phyloP scores from a whole-genome alignment of 1,139 yeast genomes.

The Nakaseomyces uthaithaninus region DNA sequence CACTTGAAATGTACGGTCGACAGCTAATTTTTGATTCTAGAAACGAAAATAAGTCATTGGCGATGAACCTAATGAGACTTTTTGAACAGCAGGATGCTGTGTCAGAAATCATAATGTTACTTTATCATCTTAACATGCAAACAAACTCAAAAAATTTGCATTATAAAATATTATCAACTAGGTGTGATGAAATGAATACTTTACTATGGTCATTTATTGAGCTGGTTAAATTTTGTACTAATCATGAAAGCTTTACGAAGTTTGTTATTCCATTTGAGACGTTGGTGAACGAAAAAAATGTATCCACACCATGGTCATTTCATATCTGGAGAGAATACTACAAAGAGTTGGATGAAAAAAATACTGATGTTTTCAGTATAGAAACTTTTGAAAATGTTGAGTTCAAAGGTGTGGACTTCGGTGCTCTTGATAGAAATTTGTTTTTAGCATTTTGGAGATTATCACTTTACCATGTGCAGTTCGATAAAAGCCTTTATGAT shows the following conservation, averaged over 20 bases:
- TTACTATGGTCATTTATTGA: slow-evolving; percentile 60
- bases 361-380: slow-evolving; percentile 23
- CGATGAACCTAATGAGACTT: slow-evolving; percentile 43
- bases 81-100: slow-evolving; percentile 42
- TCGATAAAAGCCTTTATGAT: slow-evolving; percentile 44
- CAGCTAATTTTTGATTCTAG: slow-evolving; percentile 58
- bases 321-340: slow-evolving; percentile 57
- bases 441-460: slow-evolving; percentile 68
- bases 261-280: slow-evolving; percentile 41
- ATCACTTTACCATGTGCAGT: slow-evolving; percentile 65
- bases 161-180: slow-evolving; percentile 62
- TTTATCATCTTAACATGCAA: slow-evolving; percentile 46
- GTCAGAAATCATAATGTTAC: slow-evolving; percentile 57
- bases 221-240: slow-evolving; percentile 46
- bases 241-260: slow-evolving; percentile 33
- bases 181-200: slow-evolving; percentile 62
- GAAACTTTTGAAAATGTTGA: slow-evolving; percentile 16
- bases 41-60: slow-evolving; percentile 42
- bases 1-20: slow-evolving; percentile 50
- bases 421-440: slow-evolving; percentile 38
- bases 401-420: slow-evolving; percentile 33
- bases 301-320: slow-evolving; percentile 64
- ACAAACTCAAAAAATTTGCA: slow-evolving; percentile 42
- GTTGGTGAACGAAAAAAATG: slow-evolving; percentile 42
- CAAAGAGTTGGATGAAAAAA: slow-evolving; percentile 6